Conservation (phyloP, 1,139 yeast species). For the Saccharomycopsis crataegensis region DNA sequence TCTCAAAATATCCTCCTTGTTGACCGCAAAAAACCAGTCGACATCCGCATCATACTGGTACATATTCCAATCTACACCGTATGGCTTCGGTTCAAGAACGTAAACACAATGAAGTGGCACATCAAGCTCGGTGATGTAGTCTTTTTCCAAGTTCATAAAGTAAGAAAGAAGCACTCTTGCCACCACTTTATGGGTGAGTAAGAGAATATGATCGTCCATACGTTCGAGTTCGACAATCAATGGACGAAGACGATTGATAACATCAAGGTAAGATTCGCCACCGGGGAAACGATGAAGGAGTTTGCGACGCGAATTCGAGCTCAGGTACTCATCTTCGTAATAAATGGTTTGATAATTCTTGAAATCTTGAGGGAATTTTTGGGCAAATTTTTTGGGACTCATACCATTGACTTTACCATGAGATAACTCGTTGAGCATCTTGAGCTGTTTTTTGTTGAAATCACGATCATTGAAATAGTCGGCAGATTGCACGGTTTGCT, state of each 20-base stretch:
- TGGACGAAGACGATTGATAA: conserved; percentile 81
- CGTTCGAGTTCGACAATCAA: conserved; percentile 89
- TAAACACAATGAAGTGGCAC: conserved; percentile 89
- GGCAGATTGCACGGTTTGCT: conserved; percentile 73
- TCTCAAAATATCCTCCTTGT: conserved; percentile 50
- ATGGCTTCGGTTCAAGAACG: conserved; percentile 85
- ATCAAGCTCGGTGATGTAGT: conserved; percentile 81
- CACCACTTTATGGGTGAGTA: conserved; percentile 86
- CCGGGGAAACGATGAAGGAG: conserved; percentile 88
- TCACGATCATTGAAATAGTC: conserved; percentile 62
- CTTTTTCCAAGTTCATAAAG: conserved; percentile 76
- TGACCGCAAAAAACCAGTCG: conserved; percentile 74
- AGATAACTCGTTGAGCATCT: conserved; percentile 89
- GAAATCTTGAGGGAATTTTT: conserved; percentile 67
- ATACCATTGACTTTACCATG: conserved; percentile 90
- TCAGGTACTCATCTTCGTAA: conserved; percentile 4
- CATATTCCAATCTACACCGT: conserved; percentile 88
- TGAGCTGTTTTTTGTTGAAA: conserved; percentile 79
- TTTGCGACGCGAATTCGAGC: conserved; percentile 39
- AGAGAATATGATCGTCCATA: conserved; percentile 76
- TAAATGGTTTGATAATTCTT: conserved; percentile 13
- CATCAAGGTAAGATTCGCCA: conserved; percentile 92
- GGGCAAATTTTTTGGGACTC: conserved; percentile 79
- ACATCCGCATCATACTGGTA: conserved; percentile 75
- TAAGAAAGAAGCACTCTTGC: conserved; percentile 82